These are phyloP conservation scores for Candida frijolesensis DNA, from an alignment of 1,139 yeast species.

Conservation along the genomic window DNA sequence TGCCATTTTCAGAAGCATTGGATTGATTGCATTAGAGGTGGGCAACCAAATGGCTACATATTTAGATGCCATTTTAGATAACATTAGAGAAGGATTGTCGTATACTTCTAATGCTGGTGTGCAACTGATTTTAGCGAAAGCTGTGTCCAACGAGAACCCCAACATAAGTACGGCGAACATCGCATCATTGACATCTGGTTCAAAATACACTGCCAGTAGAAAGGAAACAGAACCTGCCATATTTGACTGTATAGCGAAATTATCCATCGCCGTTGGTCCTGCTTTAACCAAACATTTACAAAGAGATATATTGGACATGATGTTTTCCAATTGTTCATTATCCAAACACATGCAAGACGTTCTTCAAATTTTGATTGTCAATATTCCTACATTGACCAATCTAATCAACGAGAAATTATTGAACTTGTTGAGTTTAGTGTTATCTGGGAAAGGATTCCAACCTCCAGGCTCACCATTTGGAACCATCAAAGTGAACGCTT, in stretches of 20 bases:
- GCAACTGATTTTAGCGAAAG: constrained; percentile 47
- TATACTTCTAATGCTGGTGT: constrained; percentile 42
- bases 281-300: constrained; percentile 89
- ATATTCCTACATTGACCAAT: constrained; percentile 80
- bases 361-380: constrained; percentile 62
- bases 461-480: constrained; percentile 90
- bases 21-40: constrained; percentile 81
- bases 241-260: constrained; percentile 84
- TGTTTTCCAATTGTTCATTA: constrained; percentile 76
- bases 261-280: constrained; percentile 92
- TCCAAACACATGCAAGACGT: constrained; percentile 81
- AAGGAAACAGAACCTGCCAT: constrained; percentile 85
- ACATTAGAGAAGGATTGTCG: constrained; percentile 78
- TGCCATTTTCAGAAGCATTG: constrained; percentile 79
- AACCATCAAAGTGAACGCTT: constrained; percentile 60
- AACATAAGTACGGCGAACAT: constrained; percentile 14
- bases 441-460: constrained; percentile 79
- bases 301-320: constrained; percentile 75
- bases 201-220: constrained; percentile 62
- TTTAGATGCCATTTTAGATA: constrained; percentile 81
- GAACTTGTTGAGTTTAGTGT: constrained; percentile 71
- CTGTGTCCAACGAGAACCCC: constrained; percentile 32
- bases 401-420: constrained; percentile 72
- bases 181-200: constrained; percentile 31
- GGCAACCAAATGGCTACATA: constrained; percentile 88